Evolutionary conservation across 129 eudicot species (phyloP).

Genomic region (Artemisia annua): DNA sequence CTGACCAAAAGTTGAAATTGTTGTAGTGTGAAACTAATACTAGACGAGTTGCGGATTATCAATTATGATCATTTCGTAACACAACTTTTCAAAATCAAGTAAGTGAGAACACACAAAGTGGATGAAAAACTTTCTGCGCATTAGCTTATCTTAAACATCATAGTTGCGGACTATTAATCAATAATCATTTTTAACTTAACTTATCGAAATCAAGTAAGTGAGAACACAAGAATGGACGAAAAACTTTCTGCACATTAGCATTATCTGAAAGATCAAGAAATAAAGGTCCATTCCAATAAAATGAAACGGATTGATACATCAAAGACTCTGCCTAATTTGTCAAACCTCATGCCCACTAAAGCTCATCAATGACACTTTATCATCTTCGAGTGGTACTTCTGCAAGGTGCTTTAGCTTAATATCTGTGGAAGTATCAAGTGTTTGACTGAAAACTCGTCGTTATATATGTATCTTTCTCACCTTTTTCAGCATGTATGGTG

Average conservation of each 20-base stretch:
- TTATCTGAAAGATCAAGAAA: neutral
- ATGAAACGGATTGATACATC: neutral
- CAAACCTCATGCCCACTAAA: slow-evolving; percentile 4
- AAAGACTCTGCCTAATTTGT: neutral
- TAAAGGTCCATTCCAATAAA: neutral
- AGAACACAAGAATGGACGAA: neutral
- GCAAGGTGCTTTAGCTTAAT: neutral
- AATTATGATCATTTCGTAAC: neutral
- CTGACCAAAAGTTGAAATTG: too few species aligned
- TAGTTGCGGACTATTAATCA: neutral
- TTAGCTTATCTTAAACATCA: neutral
- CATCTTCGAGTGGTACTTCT: too few species aligned
- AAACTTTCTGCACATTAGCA: neutral
- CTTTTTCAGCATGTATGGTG: neutral
- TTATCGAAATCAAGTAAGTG: neutral
- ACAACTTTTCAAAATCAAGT: neutral
- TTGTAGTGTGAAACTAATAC: neutral
- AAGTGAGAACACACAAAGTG: neutral
- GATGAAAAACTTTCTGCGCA: neutral
- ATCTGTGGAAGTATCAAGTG: neutral
- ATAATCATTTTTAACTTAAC: neutral
- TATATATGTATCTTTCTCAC: neutral
- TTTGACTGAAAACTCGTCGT: neutral
- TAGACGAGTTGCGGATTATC: neutral
- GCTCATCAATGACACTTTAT: neutral